Conservation (phyloP, 768 basidiomycete genomes). For the Psilocybe sp. region DNA sequence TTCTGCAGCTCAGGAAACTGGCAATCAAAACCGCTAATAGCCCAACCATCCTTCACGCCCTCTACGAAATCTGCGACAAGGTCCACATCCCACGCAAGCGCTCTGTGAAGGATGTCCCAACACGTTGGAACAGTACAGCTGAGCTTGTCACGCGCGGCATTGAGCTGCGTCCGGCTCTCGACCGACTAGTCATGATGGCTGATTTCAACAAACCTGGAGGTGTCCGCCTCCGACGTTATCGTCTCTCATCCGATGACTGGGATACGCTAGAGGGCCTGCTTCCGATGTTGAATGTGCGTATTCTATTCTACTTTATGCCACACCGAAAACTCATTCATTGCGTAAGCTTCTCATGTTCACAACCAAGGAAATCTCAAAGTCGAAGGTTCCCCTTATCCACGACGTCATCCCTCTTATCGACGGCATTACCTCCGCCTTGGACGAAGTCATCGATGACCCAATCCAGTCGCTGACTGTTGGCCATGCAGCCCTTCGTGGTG, state of each 20-base stretch:
- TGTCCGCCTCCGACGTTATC: constrained; percentile 12
- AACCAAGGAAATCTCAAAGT: constrained; percentile 18
- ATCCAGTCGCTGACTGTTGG: constrained; percentile 10
- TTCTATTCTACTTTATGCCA: no score
- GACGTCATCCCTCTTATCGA: constrained; percentile 26
- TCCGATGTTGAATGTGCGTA: constrained; percentile 19
- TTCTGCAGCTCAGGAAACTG: no score
- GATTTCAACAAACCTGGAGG: constrained; percentile 16
- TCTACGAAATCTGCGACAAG: no score
- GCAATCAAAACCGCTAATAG: no score
- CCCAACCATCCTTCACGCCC: no score
- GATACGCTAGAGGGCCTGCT: constrained; percentile 12
- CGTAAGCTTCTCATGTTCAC: constrained; percentile 18
- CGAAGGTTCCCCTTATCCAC: constrained; percentile 17
- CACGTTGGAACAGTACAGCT: no score
- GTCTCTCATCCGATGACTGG: constrained; percentile 19
- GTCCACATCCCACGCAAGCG: no score
- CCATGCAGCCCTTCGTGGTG: constrained; percentile 15
- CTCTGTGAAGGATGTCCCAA: no score
- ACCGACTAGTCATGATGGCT: constrained; percentile 3
- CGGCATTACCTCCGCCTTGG: constrained; percentile 16
- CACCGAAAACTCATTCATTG: no score
- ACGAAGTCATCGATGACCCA: constrained; percentile 12
- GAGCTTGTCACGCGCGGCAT: no score
- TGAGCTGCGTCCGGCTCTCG: no score